These are phyloP conservation scores for Suhomyces ambrosiae DNA, from an alignment of 1,139 yeast species.

Conservation along the genomic window DNA sequence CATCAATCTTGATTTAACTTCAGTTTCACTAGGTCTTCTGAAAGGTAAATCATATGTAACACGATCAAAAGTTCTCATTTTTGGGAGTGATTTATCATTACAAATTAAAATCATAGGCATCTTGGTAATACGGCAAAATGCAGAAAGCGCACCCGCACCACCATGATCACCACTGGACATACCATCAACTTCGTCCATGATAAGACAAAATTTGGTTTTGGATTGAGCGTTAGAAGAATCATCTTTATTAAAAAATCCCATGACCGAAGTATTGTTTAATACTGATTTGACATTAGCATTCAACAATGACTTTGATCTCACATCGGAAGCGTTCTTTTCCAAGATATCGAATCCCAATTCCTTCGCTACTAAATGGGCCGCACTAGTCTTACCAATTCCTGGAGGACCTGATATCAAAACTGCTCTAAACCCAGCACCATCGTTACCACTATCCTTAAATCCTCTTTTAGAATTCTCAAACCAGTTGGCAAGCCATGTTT, in stretches of 20 bases:
- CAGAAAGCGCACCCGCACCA: slow-evolving; percentile 94
- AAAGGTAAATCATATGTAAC: slow-evolving; percentile 83
- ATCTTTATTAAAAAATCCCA: slow-evolving; percentile 64
- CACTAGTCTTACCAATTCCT: slow-evolving; percentile 80
- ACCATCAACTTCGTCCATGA: slow-evolving; percentile 99
- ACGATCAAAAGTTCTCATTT: slow-evolving; percentile 93
- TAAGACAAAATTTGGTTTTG: slow-evolving; percentile 59
- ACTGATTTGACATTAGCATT: slow-evolving; percentile 70
- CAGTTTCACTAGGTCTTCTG: slow-evolving; percentile 83
- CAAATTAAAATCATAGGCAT: slow-evolving; percentile 93
- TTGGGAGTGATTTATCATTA: slow-evolving; percentile 88
- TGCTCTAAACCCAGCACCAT: slow-evolving; percentile 75
- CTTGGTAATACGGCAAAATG: slow-evolving; percentile 78
- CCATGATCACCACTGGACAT: slow-evolving; percentile 99
- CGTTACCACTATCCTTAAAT: slow-evolving; percentile 58
- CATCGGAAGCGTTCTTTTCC: slow-evolving; percentile 86
- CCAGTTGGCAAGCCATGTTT: slow-evolving; percentile 82
- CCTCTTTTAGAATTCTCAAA: slow-evolving; percentile 54
- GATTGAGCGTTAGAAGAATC: slow-evolving; percentile 33
- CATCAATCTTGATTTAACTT: slow-evolving; percentile 82
- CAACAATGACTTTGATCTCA: slow-evolving; percentile 77
- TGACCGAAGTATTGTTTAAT: slow-evolving; percentile 78
- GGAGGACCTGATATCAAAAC: slow-evolving; percentile 86
- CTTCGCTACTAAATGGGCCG: slow-evolving; percentile 73
- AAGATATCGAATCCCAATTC: slow-evolving; percentile 69